phyloP scores from a whole-genome alignment of 257 asterid species.

The Nicotiana knightiana region DNA sequence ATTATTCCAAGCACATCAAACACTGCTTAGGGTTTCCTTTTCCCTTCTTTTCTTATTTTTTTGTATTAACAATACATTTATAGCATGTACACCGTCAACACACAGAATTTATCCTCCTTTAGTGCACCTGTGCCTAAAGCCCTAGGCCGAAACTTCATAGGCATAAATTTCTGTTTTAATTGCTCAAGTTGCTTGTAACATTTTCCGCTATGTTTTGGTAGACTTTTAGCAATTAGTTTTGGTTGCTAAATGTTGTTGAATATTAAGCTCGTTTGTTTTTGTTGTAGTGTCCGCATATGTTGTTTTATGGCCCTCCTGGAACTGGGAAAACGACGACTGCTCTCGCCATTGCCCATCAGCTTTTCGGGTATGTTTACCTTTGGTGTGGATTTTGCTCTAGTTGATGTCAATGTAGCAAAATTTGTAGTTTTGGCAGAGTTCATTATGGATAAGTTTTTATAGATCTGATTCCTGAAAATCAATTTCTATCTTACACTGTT shows the following conservation, averaged over 20 bases:
- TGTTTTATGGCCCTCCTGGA: conserved; percentile 97
- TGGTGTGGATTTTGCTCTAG: background rate
- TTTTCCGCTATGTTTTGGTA: background rate
- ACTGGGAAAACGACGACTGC: conserved; percentile 98
- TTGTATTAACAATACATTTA: background rate
- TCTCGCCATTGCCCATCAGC: conserved; percentile 92
- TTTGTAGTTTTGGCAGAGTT: background rate
- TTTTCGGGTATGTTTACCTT: conserved; percentile 52
- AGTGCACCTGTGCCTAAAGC: background rate
- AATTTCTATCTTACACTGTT: background rate
- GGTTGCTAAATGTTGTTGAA: background rate
- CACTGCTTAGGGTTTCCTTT: background rate
- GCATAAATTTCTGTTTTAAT: background rate
- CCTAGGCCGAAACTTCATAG: background rate
- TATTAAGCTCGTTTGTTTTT: background rate
- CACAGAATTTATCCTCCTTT: background rate
- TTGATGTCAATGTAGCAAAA: too few relatives aligned
- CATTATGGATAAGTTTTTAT: background rate
- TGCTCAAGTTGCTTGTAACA: background rate
- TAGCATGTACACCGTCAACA: too few relatives aligned
- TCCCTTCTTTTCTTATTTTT: background rate
- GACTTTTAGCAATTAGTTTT: background rate
- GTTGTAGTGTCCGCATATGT: conserved; percentile 89
- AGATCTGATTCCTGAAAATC: background rate
- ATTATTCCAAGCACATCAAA: background rate